phyloP scores from a whole-genome alignment of 2,329 filamentous ascomycete genomes.

The Fusarium protoensiforme region DNA sequence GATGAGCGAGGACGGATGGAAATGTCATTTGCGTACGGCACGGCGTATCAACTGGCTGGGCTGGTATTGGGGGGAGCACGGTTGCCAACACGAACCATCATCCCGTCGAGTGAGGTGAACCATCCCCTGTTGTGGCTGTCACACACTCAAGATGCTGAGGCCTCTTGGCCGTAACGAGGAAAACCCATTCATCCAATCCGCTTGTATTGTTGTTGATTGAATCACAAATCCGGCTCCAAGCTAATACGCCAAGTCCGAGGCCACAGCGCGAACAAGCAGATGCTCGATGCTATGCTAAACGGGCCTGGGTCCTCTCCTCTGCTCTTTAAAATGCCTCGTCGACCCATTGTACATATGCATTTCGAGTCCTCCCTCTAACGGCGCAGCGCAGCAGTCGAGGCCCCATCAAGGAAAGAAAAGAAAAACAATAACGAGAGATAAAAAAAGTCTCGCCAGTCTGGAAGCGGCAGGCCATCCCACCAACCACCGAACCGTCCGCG shows the following conservation, averaged over 20 bases:
- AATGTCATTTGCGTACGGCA: not conserved
- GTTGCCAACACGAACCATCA: slow-evolving; percentile 1
- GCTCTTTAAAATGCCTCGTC: slow-evolving; percentile 2
- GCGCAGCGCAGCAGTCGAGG: slow-evolving; percentile 5
- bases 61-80: not conserved
- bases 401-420: not conserved
- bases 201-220: slow-evolving; percentile 7
- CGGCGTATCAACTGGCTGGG: not conserved
- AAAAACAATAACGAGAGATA: not conserved
- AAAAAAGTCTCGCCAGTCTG: slow-evolving; percentile 17
- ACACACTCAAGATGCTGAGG: not conserved
- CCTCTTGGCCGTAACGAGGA: not conserved
- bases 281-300: not conserved
- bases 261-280: not conserved
- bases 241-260: not conserved
- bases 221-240: not conserved
- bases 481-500: slow-evolving; percentile 27
- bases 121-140: slow-evolving; percentile 3
- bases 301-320: not conserved
- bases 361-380: not conserved
- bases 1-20: not conserved
- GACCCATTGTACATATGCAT: not conserved
- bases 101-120: not conserved
- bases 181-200: not conserved
- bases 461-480: slow-evolving; percentile 22